Evolutionary conservation across 169 alveolate species (phyloP).

Genomic region (Eimeria tenella): DNA sequence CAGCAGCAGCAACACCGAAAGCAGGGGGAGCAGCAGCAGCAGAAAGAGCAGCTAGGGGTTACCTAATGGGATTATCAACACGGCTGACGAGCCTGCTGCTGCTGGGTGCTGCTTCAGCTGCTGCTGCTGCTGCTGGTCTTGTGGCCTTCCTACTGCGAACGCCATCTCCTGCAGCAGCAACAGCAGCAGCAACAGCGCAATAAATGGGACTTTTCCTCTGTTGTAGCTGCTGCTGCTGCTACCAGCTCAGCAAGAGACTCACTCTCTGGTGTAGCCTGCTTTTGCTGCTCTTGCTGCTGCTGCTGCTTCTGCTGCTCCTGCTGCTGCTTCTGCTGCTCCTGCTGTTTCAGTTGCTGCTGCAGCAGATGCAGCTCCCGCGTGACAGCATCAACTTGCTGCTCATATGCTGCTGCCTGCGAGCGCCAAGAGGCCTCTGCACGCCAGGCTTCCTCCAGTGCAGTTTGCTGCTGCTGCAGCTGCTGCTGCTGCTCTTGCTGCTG

Average conservation of each 20-base stretch:
- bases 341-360: background rate
- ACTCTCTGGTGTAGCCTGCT: background rate
- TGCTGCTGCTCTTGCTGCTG: constrained; percentile 16
- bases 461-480: constrained; percentile 8
- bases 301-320: background rate
- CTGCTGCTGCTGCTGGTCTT: constrained; percentile 2
- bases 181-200: constrained; percentile 1
- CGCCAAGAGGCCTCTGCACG: constrained; percentile 19
- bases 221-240: background rate
- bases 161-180: constrained; percentile 38
- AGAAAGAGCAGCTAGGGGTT: background rate
- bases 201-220: background rate
- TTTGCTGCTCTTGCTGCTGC: background rate
- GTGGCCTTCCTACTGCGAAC: background rate
- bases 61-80: constrained; percentile 29
- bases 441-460: constrained; percentile 2
- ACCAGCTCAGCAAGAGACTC: background rate
- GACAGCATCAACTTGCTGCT: constrained; percentile 24
- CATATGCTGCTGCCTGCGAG: constrained; percentile 18
- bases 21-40: constrained; percentile 21
- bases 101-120: background rate
- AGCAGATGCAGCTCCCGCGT: background rate
- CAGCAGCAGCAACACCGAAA: constrained; percentile 26
- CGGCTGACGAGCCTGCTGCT: constrained; percentile 9
- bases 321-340: constrained; percentile 3